phyloP scores from a whole-genome alignment of 1,139 yeast species.

The Arxiozyma slooffiae region DNA sequence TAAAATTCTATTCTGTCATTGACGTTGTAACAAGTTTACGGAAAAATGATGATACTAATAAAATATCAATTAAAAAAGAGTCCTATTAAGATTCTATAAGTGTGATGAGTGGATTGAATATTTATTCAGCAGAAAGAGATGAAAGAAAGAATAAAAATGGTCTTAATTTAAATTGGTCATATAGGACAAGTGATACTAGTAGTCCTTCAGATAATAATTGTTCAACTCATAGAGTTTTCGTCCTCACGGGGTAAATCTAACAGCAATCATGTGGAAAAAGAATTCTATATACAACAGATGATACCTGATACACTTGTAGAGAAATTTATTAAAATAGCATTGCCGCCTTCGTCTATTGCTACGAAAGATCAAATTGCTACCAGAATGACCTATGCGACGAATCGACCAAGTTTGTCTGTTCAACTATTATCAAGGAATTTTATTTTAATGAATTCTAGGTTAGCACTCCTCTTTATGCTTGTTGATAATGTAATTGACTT shows the following conservation, averaged over 20 bases:
- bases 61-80: neutral
- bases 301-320: slow-evolving; percentile 65
- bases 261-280: neutral
- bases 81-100: neutral
- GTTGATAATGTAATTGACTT: slow-evolving; percentile 48
- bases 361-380: slow-evolving; percentile 35
- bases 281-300: slow-evolving; percentile 28
- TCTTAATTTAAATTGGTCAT: neutral
- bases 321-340: slow-evolving; percentile 54
- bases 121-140: neutral
- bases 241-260: neutral
- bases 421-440: slow-evolving; percentile 63
- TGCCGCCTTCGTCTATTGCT: slow-evolving; percentile 49
- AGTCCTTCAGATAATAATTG: neutral
- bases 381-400: slow-evolving; percentile 48
- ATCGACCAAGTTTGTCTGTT: slow-evolving; percentile 61
- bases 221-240: neutral
- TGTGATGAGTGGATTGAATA: neutral
- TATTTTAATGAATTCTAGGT: slow-evolving; percentile 53
- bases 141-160: neutral
- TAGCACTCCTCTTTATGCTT: slow-evolving; percentile 48
- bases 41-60: neutral
- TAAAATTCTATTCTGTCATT: neutral
- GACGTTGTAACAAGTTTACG: slow-evolving; percentile 2
- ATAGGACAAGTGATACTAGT: neutral